phyloP scores from a whole-genome alignment of 2,329 filamentous ascomycete genomes.

The Aspergillus tubingensis region DNA sequence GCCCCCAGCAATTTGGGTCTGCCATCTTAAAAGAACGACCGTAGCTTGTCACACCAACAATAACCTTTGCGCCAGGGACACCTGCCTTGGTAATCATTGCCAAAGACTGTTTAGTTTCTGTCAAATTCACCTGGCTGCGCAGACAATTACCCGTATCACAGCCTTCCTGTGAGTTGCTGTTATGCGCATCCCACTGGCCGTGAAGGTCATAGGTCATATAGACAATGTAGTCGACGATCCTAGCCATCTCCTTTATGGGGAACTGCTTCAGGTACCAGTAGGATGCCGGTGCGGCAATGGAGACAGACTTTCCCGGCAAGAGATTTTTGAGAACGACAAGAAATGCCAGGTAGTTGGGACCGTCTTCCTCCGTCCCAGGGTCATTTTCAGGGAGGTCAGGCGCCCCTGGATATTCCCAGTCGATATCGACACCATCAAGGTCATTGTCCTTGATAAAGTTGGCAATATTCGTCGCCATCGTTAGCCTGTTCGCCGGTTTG shows the following conservation, averaged over 20 bases:
- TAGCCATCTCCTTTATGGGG: slow-evolving; percentile 8
- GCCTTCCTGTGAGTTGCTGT: background rate
- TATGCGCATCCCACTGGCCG: slow-evolving; percentile 13
- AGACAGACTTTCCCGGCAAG: slow-evolving; percentile 23
- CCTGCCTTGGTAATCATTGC: slow-evolving; percentile 28
- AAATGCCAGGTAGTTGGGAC: slow-evolving; percentile 38
- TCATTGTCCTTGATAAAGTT: background rate
- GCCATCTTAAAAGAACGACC: slow-evolving; percentile 41
- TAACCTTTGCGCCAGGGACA: slow-evolving; percentile 19
- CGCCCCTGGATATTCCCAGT: slow-evolving; percentile 10
- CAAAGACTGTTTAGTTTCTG: slow-evolving; percentile 39
- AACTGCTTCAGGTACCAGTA: slow-evolving; percentile 29
- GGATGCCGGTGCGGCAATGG: slow-evolving; percentile 30
- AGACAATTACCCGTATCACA: slow-evolving; percentile 36
- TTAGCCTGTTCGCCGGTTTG: background rate
- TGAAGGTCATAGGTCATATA: slow-evolving; percentile 23
- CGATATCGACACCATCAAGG: slow-evolving; percentile 9
- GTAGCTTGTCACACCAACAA: slow-evolving; percentile 40
- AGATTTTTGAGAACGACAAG: slow-evolving; percentile 26
- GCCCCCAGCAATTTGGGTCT: slow-evolving; percentile 30
- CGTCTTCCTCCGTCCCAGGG: slow-evolving; percentile 27
- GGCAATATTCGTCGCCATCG: background rate
- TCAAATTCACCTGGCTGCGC: slow-evolving; percentile 45
- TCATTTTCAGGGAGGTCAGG: slow-evolving; percentile 26
- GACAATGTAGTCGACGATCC: slow-evolving; percentile 16